These are phyloP conservation scores for cucumber (Cucumis sativus) DNA, from an alignment of 306 rosid species.

Conservation along the genomic window DNA sequence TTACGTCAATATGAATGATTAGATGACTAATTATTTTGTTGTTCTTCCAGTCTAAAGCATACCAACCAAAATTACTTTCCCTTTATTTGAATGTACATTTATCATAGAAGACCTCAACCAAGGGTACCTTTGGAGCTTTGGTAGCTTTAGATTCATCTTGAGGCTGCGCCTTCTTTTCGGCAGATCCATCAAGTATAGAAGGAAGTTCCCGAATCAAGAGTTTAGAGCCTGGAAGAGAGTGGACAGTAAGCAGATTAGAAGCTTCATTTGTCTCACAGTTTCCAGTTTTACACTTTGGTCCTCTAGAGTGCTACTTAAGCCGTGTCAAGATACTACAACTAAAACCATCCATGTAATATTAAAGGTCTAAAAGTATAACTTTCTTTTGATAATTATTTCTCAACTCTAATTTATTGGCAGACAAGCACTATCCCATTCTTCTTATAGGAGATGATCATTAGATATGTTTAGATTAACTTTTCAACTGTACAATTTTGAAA, in stretches of 20 bases:
- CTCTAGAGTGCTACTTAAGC: background rate
- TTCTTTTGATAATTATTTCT: background rate
- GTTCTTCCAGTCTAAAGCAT: background rate
- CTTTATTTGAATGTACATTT: background rate
- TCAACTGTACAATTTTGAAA: no score
- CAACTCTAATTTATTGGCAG: background rate
- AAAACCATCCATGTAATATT: background rate
- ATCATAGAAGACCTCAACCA: background rate
- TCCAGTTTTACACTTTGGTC: background rate
- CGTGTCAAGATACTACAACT: background rate
- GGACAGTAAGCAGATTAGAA: background rate
- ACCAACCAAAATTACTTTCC: background rate
- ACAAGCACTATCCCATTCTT: no score
- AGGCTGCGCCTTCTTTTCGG: constrained; percentile 46
- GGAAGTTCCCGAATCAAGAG: constrained; percentile 68
- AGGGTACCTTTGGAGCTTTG: constrained; percentile 72
- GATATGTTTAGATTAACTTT: no score
- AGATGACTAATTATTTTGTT: background rate
- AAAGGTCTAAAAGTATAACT: background rate
- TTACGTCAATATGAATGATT: background rate
- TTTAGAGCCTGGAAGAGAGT: constrained; percentile 40
- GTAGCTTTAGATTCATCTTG: constrained; percentile 72
- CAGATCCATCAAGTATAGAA: constrained; percentile 77
- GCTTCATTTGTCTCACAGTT: background rate
- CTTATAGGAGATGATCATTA: no score